Evolutionary conservation across 805 yeast genomes (phyloP).

Genomic region (Pichia occidentalis): DNA sequence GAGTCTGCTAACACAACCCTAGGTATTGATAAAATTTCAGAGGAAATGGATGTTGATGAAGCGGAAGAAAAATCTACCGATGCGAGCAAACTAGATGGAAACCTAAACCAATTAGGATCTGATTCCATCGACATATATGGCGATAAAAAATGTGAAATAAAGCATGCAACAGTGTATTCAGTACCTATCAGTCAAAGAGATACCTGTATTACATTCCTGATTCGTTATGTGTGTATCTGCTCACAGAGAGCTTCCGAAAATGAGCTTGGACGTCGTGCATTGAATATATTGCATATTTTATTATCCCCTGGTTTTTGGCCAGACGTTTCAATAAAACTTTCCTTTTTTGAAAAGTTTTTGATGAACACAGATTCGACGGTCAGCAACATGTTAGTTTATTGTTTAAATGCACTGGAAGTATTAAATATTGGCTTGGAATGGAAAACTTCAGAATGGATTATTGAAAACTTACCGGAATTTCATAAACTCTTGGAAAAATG

Average conservation of each 20-base stretch:
- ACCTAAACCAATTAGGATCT: conserved; percentile 9
- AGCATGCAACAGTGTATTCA: conserved; percentile 36
- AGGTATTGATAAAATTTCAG: neutral
- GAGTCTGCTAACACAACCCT: neutral
- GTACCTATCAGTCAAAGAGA: conserved; percentile 80
- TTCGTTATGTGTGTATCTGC: conserved; percentile 80
- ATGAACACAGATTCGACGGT: conserved; percentile 70
- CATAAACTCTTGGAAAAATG: conserved; percentile 75
- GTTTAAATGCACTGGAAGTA: conserved; percentile 88
- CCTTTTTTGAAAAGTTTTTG: conserved; percentile 82
- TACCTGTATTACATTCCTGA: conserved; percentile 82
- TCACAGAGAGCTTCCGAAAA: conserved; percentile 80
- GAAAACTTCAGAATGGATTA: conserved; percentile 72
- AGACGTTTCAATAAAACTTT: conserved; percentile 78
- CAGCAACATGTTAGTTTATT: conserved; percentile 63
- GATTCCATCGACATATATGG: conserved; percentile 23
- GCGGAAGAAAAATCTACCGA: conserved; percentile 9
- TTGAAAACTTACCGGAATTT: conserved; percentile 59
- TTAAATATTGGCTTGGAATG: conserved; percentile 75
- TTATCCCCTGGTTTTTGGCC: conserved; percentile 75
- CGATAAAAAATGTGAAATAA: conserved; percentile 9
- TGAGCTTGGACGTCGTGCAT: conserved; percentile 73
- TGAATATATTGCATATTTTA: conserved; percentile 68
- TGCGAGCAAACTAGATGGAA: neutral
- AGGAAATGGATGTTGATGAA: neutral